A percentile compares a stretch with the other conserved stretches of the same genome.
Conservation (phyloP, 495 filamentous ascomycete species). For the Immersiella caudata region DNA sequence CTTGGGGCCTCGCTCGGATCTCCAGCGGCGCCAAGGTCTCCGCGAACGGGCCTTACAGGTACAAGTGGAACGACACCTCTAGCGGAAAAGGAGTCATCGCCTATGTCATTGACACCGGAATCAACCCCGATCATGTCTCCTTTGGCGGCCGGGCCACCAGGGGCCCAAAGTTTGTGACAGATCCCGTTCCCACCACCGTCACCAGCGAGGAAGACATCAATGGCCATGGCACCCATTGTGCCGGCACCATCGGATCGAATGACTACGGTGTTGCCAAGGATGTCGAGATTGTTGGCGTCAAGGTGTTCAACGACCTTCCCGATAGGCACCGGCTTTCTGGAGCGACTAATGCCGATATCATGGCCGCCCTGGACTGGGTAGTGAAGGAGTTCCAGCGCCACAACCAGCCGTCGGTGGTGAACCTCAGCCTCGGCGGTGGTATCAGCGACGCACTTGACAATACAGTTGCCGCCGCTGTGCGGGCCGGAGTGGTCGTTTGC, state of each 20-base stretch:
- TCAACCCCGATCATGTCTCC: constrained; percentile 50
- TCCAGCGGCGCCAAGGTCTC: constrained; percentile 55
- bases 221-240: constrained; percentile 49
- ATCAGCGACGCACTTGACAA: constrained; percentile 50
- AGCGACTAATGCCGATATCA: constrained; percentile 18
- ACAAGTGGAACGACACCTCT: constrained; percentile 61
- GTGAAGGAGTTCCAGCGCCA: constrained; percentile 19
- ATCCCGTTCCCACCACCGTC: constrained; percentile 27
- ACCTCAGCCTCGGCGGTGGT: constrained; percentile 54
- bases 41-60: constrained; percentile 52
- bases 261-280: constrained; percentile 51
- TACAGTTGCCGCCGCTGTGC: constrained; percentile 48
- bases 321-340: neutral
- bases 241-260: constrained; percentile 49
- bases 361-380: constrained; percentile 21
- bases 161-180: constrained; percentile 34
- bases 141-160: constrained; percentile 38
- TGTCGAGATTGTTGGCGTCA: constrained; percentile 44
- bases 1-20: constrained; percentile 63
- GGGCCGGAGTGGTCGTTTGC: constrained; percentile 49
- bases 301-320: constrained; percentile 44
- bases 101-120: constrained; percentile 64
- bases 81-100: constrained; percentile 57
- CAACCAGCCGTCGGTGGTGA: constrained; percentile 46
- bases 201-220: constrained; percentile 43